Base-by-base conservation (phyloP, 2,329 filamentous ascomycete genomes). In the Fusarium zealandicum region DNA sequence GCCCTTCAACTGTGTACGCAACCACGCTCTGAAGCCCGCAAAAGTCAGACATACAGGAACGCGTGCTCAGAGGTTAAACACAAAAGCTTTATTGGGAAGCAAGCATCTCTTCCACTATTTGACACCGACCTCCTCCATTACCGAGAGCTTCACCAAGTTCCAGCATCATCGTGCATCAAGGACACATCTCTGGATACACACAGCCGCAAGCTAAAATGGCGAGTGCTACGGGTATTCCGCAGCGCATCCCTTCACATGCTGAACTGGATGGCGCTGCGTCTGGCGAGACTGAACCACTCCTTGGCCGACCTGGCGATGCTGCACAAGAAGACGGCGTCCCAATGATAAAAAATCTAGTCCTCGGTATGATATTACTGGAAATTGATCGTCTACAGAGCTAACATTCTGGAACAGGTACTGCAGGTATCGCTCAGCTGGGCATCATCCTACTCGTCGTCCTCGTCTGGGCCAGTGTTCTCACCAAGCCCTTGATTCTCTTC, bases 401-500 rank as follows among this genome's bases (percentile, higher is more conserved):
- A 57, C 36, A 30, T 28, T 54, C 14, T 38, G n/a, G 13, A 22
- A 25, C 68, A 95, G 92, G 92, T 59, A 96, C 92, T 13, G 93
- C 86, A 51, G 81, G 88, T 55, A 75, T 97, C 55, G 90, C 92
- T 33, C 92, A 97, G 75, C 82, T 84, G 36, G 93, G 92, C 50
- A 84, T 88, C 49, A 78, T 91, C 75, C 83, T 96, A 60, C 83
- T 97, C 58, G 78, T 86, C 41, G 84, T 85, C 30, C 84, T 93
- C 51, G 81, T 96, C 62, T 96, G 92, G 91, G 84, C 85, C 38
- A 83, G 83, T 50, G 83, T 97, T 61, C 85, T 96, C 70, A 82
- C 85, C 35, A 80, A 87, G 49, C 74, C 78, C 25, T 70, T 96
- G 57, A 90, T 90, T 32, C 85, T 96, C 66, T 96, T 98, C 82